phyloP scores from a whole-genome alignment of 164 flowering plant species.

The Magnolia kwangsiensis region DNA sequence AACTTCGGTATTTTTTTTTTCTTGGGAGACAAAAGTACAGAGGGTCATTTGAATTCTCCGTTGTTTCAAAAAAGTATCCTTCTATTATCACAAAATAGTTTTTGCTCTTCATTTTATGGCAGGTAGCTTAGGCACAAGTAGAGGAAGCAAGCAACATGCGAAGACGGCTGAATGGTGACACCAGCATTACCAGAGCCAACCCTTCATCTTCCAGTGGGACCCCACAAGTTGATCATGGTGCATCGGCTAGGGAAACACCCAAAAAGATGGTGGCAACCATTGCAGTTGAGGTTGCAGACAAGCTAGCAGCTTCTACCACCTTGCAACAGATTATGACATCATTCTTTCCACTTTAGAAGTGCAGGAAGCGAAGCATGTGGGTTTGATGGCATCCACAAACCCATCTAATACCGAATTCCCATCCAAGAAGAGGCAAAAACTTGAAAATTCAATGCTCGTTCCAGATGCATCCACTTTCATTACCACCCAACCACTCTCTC shows the following conservation, averaged over 20 bases:
- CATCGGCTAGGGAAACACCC: slow-evolving; percentile 35
- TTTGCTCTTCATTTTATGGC: neutral
- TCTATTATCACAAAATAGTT: neutral
- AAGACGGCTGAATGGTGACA: slow-evolving; percentile 58
- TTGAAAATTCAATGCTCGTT: slow-evolving; percentile 38
- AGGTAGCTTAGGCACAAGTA: slow-evolving; percentile 82
- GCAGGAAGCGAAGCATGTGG: slow-evolving; percentile 72
- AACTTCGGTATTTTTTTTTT: too few relatives aligned
- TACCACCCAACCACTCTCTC: slow-evolving; percentile 25
- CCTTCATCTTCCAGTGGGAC: slow-evolving; percentile 24
- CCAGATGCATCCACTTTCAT: slow-evolving; percentile 42
- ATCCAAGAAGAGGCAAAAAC: slow-evolving; percentile 26
- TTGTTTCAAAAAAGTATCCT: too few relatives aligned
- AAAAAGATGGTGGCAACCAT: slow-evolving; percentile 71
- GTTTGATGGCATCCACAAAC: slow-evolving; percentile 35
- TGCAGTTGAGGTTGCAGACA: slow-evolving; percentile 95
- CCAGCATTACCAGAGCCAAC: slow-evolving; percentile 35
- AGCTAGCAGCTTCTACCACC: slow-evolving; percentile 79
- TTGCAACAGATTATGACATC: slow-evolving; percentile 79
- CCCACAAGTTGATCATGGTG: slow-evolving; percentile 22
- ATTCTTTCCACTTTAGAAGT: slow-evolving; percentile 93
- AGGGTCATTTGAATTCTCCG: neutral
- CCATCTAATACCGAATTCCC: slow-evolving; percentile 30
- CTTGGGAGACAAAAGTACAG: too few relatives aligned
- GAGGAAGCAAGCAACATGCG: slow-evolving; percentile 65